Base-by-base conservation (phyloP, 805 yeast genomes). In the Kazachstania kunashirensis region DNA sequence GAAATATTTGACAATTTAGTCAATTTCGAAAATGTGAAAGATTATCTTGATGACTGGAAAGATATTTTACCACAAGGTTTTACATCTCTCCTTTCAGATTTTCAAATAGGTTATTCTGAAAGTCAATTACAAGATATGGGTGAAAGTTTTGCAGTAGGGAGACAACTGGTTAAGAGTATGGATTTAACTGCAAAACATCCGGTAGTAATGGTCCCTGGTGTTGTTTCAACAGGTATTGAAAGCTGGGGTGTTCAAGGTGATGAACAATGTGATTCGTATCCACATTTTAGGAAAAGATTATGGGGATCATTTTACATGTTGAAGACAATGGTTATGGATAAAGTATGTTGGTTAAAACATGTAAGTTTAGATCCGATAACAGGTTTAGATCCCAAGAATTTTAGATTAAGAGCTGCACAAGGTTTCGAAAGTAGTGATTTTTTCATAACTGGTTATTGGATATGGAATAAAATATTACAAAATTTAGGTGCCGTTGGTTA, bases 231-330 rank as follows among this genome's bases (percentile, higher is more conserved):
- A 0, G 96, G 96, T 4, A 67, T 92, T 25, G 98, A 92, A 59
- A 78, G 86, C 33, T 92, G 98, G 98, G 80, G 94, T 0, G 65
- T 84, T 2, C 71, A 66, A 24, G 86, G 86, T 9, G 71, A 79
- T 5, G 73, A 66, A 2, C 92, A 78, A 6, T 92, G 98, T 57
- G 92, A 94, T 4, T 72, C 85, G 26, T 74, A 78, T 41, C 70
- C 77, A 8, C 94, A 89, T 58, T 92, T 89, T 63, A 69, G 98
- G 35, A 88, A 86, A 53, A 67, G 97, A 46, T 58, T 92, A 39
- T 92, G 98, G 98, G 98, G 98, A 0, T 84, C 96, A 0, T 88
- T 86, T 65, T 86, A 84, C 55, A 92, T 92, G 98, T 62, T 92
- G 40, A 70, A 82, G 46, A 78, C 95, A 3, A 89, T 92, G 97